Evolutionary conservation across 2,329 filamentous ascomycete genomes (phyloP).

Genomic region (Stagonosporopsis chrysanthemi): DNA sequence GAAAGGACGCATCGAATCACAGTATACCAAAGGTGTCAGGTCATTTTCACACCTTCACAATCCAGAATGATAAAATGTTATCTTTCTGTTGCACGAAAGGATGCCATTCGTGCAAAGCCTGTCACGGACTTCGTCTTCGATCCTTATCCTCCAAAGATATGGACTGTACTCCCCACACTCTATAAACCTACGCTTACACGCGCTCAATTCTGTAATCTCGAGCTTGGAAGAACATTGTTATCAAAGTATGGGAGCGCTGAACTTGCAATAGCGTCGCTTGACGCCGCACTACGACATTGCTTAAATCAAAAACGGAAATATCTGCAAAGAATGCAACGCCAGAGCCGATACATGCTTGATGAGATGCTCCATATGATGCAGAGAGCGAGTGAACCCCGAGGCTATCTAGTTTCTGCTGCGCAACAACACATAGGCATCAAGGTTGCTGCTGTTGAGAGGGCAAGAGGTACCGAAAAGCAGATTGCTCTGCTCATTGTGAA

Average conservation of each 20-base stretch:
- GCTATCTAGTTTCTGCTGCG: background rate
- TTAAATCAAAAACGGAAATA: background rate
- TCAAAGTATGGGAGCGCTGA: background rate
- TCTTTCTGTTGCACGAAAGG: background rate
- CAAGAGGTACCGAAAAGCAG: too few relatives aligned
- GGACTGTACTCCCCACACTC: background rate
- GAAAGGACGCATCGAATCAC: background rate
- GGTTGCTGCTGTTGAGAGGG: background rate
- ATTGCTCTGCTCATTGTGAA: background rate
- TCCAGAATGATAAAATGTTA: background rate
- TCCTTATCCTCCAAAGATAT: background rate
- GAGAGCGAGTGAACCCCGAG: background rate
- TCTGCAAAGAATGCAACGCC: background rate
- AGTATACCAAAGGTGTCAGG: background rate
- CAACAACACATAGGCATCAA: background rate
- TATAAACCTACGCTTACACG: background rate
- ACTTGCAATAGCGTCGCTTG: background rate
- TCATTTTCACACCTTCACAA: background rate
- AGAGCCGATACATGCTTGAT: too few relatives aligned
- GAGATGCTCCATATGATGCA: too few relatives aligned
- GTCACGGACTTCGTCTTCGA: background rate
- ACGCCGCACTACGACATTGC: background rate
- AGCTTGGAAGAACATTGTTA: background rate
- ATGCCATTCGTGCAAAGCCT: background rate
- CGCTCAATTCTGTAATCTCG: background rate